Evolutionary conservation across 441 rosid genomes (phyloP).

Genomic region (Erysimum pusillum): DNA sequence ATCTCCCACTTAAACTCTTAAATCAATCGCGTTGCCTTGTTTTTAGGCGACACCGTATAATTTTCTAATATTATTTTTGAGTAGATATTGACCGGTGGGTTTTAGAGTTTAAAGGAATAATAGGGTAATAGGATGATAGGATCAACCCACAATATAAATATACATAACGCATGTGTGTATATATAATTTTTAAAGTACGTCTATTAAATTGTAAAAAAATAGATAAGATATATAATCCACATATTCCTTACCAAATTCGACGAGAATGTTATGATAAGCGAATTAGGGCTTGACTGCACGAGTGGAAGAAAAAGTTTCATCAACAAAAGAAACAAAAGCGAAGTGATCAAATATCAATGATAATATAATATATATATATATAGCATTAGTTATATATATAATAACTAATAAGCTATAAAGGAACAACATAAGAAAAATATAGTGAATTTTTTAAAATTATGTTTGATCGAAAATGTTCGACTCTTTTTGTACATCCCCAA

Average conservation of each 20-base stretch:
- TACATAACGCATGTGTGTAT: constrained; percentile 25
- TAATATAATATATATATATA: constrained; percentile 16
- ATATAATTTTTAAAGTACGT: background rate
- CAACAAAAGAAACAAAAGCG: constrained; percentile 37
- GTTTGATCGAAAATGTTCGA: constrained; percentile 46
- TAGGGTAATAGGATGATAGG: constrained; percentile 9
- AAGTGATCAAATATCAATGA: constrained; percentile 40
- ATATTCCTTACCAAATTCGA: constrained; percentile 34
- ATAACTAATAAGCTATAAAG: constrained; percentile 18
- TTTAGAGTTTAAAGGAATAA: constrained; percentile 22
- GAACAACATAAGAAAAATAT: constrained; percentile 11
- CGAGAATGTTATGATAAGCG: constrained; percentile 34
- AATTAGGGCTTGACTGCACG: constrained; percentile 60
- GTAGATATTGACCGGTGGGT: constrained; percentile 42
- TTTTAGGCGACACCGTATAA: constrained; percentile 43
- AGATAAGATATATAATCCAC: background rate
- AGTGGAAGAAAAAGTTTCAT: constrained; percentile 45
- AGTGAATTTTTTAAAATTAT: constrained; percentile 24
- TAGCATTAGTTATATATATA: constrained; percentile 5
- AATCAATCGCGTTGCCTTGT: constrained; percentile 42
- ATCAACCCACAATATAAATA: constrained; percentile 23
- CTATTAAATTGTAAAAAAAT: background rate
- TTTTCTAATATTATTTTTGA: constrained; percentile 30
- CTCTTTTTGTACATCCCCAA: constrained; percentile 47
- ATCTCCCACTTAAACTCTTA: constrained; percentile 40